Evolutionary conservation across 148 eudicot species (phyloP).

Genomic region (Silene latifolia): DNA sequence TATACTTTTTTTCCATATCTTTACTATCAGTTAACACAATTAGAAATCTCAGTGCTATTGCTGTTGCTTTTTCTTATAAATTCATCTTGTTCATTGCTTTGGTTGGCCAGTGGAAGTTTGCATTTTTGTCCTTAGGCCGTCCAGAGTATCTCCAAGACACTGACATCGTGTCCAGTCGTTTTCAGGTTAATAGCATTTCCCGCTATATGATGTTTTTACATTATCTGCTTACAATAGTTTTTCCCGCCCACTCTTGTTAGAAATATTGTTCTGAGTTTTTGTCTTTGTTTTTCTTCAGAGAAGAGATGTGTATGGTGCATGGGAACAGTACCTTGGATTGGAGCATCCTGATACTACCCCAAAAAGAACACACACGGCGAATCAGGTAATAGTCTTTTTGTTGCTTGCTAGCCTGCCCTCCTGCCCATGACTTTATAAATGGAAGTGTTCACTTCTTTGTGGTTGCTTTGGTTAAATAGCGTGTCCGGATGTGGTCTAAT

Average conservation of each 20-base stretch:
- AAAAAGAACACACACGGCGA: constrained; percentile 56
- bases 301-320: constrained; percentile 91
- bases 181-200: constrained; percentile 35
- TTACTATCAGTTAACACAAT: neutral
- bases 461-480: neutral
- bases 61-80: neutral
- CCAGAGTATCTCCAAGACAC: constrained; percentile 70
- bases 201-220: neutral
- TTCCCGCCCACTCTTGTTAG: neutral
- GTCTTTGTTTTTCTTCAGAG: constrained; percentile 35
- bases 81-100: constrained; percentile 4
- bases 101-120: constrained; percentile 67
- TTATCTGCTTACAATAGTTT: constrained; percentile 9
- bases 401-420: neutral
- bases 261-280: neutral
- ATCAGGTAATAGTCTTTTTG: constrained; percentile 44
- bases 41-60: neutral
- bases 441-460: too few species aligned
- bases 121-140: constrained; percentile 60
- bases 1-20: constrained; percentile 21
- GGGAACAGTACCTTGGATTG: constrained; percentile 95
- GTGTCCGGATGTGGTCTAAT: too few species aligned
- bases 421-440: too few species aligned
- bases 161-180: constrained; percentile 58
- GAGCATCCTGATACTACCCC: constrained; percentile 88